Conservation (phyloP, 192 early-diverging fungal species). For the Chytriomyces sp. region DNA sequence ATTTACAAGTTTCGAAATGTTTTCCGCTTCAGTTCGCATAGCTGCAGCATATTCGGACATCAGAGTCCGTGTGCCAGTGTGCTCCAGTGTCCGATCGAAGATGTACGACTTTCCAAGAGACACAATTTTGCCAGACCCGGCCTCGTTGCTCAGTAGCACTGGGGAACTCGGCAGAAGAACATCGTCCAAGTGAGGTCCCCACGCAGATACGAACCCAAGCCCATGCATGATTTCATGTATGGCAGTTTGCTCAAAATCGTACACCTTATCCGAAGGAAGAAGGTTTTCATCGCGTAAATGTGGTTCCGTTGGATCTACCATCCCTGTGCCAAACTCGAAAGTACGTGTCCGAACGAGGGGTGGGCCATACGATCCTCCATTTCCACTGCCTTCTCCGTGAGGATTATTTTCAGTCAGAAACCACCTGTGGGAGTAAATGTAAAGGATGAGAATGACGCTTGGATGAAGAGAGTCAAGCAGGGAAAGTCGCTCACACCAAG, state of each 20-base stretch:
- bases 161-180: constrained; percentile 37
- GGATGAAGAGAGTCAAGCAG: neutral
- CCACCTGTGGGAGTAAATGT: constrained; percentile 30
- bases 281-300: neutral
- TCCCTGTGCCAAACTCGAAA: constrained; percentile 18
- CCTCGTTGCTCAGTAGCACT: neutral
- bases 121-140: constrained; percentile 10
- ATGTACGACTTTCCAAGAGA: constrained; percentile 42
- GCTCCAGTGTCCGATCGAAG: constrained; percentile 42
- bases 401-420: constrained; percentile 37
- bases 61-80: constrained; percentile 41
- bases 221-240: constrained; percentile 55
- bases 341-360: constrained; percentile 15
- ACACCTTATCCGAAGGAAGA: constrained; percentile 17
- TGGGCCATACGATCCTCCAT: constrained; percentile 4
- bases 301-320: neutral
- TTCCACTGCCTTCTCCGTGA: constrained; percentile 22
- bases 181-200: constrained; percentile 25
- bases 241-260: constrained; percentile 47
- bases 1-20: neutral
- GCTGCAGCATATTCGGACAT: constrained; percentile 40
- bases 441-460: neutral
- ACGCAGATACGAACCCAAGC: constrained; percentile 52
- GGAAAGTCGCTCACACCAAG: constrained; percentile 15
- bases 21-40: constrained; percentile 23